Evolutionary conservation across 2,329 filamentous ascomycete species (phyloP).

Genomic region (Taxawa tesnikishii): DNA sequence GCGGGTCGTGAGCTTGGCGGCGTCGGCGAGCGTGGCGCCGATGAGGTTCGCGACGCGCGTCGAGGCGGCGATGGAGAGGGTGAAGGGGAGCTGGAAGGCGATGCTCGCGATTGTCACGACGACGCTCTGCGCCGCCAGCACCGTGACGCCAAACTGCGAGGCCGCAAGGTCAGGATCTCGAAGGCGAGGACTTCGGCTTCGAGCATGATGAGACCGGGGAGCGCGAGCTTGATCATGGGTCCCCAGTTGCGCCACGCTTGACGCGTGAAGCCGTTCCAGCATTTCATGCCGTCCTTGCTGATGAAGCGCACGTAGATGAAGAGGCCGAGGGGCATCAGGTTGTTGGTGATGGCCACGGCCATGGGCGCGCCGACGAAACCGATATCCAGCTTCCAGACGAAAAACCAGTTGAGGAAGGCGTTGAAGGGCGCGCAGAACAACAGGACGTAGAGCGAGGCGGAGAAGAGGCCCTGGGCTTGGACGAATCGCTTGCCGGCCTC

Average conservation of each 20-base stretch:
- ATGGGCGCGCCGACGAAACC: slow-evolving; percentile 71
- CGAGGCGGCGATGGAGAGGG: slow-evolving; percentile 74
- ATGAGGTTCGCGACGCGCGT: slow-evolving; percentile 87
- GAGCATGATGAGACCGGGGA: slow-evolving; percentile 86
- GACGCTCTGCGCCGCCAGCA: slow-evolving; percentile 79
- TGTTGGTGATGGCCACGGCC: slow-evolving; percentile 63
- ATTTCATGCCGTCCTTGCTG: slow-evolving; percentile 52
- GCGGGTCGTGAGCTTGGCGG: slow-evolving; percentile 64
- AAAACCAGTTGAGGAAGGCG: slow-evolving; percentile 63
- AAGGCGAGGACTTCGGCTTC: slow-evolving; percentile 87
- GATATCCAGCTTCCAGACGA: slow-evolving; percentile 57
- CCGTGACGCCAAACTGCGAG: slow-evolving; percentile 64
- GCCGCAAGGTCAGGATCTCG: slow-evolving; percentile 73
- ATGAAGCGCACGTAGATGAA: slow-evolving; percentile 62
- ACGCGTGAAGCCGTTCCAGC: slow-evolving; percentile 64
- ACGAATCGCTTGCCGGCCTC: slow-evolving; percentile 73
- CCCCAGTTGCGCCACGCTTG: slow-evolving; percentile 61
- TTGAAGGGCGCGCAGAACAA: slow-evolving; percentile 75
- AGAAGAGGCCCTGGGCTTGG: slow-evolving; percentile 78
- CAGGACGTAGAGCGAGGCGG: slow-evolving; percentile 67
- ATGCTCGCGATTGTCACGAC: slow-evolving; percentile 36
- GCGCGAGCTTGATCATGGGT: slow-evolving; percentile 72
- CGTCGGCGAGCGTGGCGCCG: slow-evolving; percentile 67
- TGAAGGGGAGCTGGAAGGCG: slow-evolving; percentile 49
- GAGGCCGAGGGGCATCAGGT: slow-evolving; percentile 55